Conservation (phyloP, 2,329 filamentous ascomycete genomes). For the Penicillium sp. region DNA sequence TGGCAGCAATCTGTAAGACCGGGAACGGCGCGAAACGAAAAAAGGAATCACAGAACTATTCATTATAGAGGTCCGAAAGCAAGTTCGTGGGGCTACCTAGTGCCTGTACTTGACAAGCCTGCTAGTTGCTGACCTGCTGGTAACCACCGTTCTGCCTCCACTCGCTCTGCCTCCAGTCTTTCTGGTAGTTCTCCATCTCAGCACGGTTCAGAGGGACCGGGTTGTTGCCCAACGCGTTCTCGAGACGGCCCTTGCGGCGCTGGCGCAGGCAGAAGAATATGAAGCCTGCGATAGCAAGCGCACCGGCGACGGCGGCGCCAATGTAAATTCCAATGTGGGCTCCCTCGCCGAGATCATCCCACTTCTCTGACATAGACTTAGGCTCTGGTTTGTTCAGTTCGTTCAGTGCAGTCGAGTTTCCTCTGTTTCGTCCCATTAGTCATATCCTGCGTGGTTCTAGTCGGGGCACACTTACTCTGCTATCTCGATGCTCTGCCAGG, state of each 20-base stretch:
- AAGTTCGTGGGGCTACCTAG: constrained; percentile 7
- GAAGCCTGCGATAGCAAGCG: constrained; percentile 35
- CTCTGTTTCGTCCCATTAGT: constrained; percentile 49
- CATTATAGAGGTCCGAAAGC: constrained; percentile 3
- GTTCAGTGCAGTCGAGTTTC: constrained; percentile 56
- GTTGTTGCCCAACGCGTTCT: constrained; percentile 48
- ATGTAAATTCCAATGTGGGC: constrained; percentile 50
- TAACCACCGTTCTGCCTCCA: constrained; percentile 31
- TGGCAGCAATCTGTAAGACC: not conserved
- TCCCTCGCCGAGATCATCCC: constrained; percentile 43
- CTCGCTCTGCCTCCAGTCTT: constrained; percentile 39
- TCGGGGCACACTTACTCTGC: constrained; percentile 30
- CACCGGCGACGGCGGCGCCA: constrained; percentile 36
- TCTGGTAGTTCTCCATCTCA: constrained; percentile 40
- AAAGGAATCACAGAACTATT: not conserved
- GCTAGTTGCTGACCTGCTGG: constrained; percentile 23
- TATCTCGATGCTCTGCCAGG: constrained; percentile 64
- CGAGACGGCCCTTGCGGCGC: constrained; percentile 49
- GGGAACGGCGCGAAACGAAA: not conserved
- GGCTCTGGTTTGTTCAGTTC: constrained; percentile 36
- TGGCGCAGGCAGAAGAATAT: constrained; percentile 51
- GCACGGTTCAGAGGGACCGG: constrained; percentile 43
- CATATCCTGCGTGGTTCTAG: not conserved
- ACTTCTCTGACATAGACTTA: constrained; percentile 41
- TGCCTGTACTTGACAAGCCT: not conserved